Evolutionary conservation across 2,329 filamentous ascomycete genomes (phyloP).

Genomic region (Diaporthe ampelina): DNA sequence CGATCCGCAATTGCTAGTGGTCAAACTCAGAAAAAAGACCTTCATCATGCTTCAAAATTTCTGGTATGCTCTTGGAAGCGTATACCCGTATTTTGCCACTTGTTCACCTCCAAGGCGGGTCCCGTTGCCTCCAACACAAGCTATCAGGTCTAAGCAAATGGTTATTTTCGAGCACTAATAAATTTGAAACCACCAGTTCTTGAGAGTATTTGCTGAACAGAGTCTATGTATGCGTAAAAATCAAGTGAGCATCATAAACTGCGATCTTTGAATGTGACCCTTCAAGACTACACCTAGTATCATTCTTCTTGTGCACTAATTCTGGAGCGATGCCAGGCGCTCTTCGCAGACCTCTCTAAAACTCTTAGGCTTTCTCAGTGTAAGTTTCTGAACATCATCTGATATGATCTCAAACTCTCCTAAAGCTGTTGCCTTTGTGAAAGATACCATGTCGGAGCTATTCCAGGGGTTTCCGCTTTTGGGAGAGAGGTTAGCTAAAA

Average conservation of each 20-base stretch:
- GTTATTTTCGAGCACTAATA: too few species aligned
- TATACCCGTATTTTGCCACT: too few species aligned
- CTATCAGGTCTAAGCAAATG: too few species aligned
- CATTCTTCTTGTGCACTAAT: neutral
- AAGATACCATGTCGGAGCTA: slow-evolving; percentile 12
- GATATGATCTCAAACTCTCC: slow-evolving; percentile 24
- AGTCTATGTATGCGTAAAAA: neutral
- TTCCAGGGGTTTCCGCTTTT: slow-evolving; percentile 20
- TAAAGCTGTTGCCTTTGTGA: slow-evolving; percentile 10
- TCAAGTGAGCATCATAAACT: neutral
- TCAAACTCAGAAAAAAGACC: too few species aligned
- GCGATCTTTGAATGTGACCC: too few species aligned
- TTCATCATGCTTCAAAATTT: too few species aligned
- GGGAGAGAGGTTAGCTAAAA: neutral
- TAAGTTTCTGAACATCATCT: slow-evolving; percentile 10
- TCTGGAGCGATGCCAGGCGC: neutral
- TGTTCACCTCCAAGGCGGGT: too few species aligned
- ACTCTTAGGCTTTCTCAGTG: neutral
- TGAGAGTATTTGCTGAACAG: neutral
- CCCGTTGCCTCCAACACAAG: too few species aligned
- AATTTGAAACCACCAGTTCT: neutral
- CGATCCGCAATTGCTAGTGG: neutral
- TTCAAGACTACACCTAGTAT: neutral
- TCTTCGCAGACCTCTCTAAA: slow-evolving; percentile 15
- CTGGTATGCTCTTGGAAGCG: too few species aligned